A percentile compares a stretch with the other conserved stretches of the same genome.
These are phyloP conservation scores for Gymnopus androsaceus DNA, from an alignment of 1,284 basidiomycete species.

Conservation along the genomic window DNA sequence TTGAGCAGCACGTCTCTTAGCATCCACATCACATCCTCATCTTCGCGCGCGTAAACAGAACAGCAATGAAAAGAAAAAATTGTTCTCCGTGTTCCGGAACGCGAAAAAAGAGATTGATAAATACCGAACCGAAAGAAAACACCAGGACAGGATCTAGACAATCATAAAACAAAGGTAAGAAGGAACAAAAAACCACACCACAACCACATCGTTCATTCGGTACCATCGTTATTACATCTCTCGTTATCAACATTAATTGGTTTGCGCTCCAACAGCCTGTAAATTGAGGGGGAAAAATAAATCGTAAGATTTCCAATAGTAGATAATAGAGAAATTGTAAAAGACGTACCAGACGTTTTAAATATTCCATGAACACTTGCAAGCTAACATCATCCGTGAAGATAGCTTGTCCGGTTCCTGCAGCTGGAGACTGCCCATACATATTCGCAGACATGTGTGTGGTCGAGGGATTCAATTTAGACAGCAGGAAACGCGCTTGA, in stretches of 20 bases:
- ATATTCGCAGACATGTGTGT: constrained; percentile 93
- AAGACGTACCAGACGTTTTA: constrained; percentile 77
- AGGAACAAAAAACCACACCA: no score
- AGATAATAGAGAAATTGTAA: neutral
- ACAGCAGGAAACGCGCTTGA: constrained; percentile 95
- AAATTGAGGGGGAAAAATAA: constrained; percentile 2
- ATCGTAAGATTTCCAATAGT: constrained; percentile 11
- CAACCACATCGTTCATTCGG: no score
- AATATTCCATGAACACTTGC: constrained; percentile 95
- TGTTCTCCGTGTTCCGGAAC: no score
- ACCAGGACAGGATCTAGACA: no score
- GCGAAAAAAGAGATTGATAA: no score
- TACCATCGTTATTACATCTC: neutral
- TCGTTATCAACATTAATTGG: constrained; percentile 43
- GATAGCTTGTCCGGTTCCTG: constrained; percentile 85
- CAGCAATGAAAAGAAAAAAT: no score
- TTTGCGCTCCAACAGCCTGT: constrained; percentile 73
- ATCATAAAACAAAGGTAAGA: no score
- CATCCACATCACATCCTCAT: no score
- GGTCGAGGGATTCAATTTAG: constrained; percentile 96
- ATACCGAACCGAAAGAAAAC: no score
- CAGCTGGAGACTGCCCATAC: constrained; percentile 72
- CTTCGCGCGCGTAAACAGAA: no score
- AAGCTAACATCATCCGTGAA: constrained; percentile 99
- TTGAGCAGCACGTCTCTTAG: no score